phyloP scores from a whole-genome alignment of 257 asterid genomes.

The Catharanthus roseus region DNA sequence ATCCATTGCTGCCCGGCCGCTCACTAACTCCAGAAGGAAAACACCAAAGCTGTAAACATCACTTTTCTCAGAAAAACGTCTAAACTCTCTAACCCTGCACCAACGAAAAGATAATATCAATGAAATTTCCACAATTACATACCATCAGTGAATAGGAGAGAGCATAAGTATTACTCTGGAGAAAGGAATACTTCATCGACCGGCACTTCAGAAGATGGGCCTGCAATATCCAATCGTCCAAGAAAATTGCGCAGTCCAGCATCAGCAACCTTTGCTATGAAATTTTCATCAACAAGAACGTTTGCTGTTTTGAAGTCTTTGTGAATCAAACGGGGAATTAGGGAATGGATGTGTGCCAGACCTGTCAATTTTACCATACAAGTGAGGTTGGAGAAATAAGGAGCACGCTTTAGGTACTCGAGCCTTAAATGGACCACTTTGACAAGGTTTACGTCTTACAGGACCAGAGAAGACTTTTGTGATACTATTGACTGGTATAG shows the following conservation, averaged over 20 bases:
- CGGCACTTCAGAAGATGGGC: constrained; percentile 62
- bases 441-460: constrained; percentile 9
- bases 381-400: constrained; percentile 24
- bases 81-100: constrained; percentile 79
- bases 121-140: constrained; percentile 11
- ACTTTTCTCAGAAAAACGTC: constrained; percentile 82
- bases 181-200: constrained; percentile 73
- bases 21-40: constrained; percentile 82
- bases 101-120: constrained; percentile 15
- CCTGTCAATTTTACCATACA: constrained; percentile 37
- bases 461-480: constrained; percentile 25
- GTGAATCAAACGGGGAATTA: constrained; percentile 80
- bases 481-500: constrained; percentile 23
- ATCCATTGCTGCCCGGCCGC: constrained; percentile 64
- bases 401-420: constrained; percentile 9
- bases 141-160: constrained; percentile 6
- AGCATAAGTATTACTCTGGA: constrained; percentile 59
- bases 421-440: not conserved
- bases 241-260: constrained; percentile 89
- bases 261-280: constrained; percentile 87
- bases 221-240: constrained; percentile 66
- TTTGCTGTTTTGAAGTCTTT: constrained; percentile 90
- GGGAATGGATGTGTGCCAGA: constrained; percentile 74
- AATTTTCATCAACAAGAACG: constrained; percentile 90
- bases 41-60: constrained; percentile 87